Base-by-base conservation (phyloP, 1,284 basidiomycete species). In the Sanghuangporus sanghuang region DNA sequence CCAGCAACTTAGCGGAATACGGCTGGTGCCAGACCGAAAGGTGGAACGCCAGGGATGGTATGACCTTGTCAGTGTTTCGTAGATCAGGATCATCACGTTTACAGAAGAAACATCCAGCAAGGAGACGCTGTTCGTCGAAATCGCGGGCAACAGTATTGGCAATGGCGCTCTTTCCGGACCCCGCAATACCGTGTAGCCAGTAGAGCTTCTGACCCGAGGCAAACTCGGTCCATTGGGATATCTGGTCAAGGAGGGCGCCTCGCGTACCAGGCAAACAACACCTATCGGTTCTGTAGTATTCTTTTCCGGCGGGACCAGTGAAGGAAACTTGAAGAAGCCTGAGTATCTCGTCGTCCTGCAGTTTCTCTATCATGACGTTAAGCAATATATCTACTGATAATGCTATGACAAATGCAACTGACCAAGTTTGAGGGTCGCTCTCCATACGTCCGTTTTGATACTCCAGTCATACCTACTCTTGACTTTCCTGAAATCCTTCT, bases 101-200 rank as follows among this genome's bases (percentile, higher is more conserved):
- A 52, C 62, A 64, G 57, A 64, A 59, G 32, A 64, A 64, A 38
- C 36, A 57, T 6, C 57, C 56, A 21, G 40, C 59, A 54, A 53
- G 56, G 8, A 44, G 49, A 7, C 48, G 16, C 48, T 46, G 35
- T 9, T 58, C 55, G 9, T 55, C 23, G 12, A 57, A 55, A 44
- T 16, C 50, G 8, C 27, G 46, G 2, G 48, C 61, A 49, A 64
- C 32, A 16, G 54, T 52, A 27, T 23, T 53, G 1, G 64, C 59
- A 3, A 65, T 39, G 18, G 64, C 46, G 57, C 54, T 61, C 54
- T 65, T 65, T 40, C 64, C 64, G 14, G 59, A 57, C 2, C 64
- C 64, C 23, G 60, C 59, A 12, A 53, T n/a, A n/a, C 64, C 64
- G 46, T 54, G 53, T 12, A 60, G 27, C 58, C 58, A 60, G 35